Evolutionary conservation across 2,329 filamentous ascomycete genomes (phyloP).

Genomic region (Talaromyces sp.): DNA sequence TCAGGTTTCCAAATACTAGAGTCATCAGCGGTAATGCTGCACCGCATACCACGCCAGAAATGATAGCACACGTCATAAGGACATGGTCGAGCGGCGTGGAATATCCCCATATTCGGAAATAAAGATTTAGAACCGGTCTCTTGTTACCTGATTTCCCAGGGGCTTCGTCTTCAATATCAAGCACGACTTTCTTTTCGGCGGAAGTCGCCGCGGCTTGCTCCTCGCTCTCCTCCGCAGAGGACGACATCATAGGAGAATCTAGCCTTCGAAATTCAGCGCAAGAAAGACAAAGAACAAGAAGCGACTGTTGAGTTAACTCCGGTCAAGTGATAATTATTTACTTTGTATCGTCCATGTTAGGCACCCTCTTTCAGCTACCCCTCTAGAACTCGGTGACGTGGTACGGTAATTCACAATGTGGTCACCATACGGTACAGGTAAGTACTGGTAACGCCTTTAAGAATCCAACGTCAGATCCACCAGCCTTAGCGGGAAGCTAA

Average conservation of each 20-base stretch:
- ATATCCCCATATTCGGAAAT: neutral
- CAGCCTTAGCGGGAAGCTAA: neutral
- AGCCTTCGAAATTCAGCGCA: neutral
- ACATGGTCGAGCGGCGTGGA: neutral
- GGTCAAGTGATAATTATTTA: neutral
- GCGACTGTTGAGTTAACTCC: neutral
- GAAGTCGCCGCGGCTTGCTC: neutral
- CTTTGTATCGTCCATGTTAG: neutral
- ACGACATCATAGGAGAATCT: neutral
- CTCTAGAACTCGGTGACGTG: neutral
- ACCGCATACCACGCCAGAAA: neutral
- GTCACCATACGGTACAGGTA: neutral
- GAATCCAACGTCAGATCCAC: neutral
- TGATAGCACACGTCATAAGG: neutral
- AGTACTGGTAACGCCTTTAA: neutral
- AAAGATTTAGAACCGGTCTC: neutral
- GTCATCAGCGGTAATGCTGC: neutral
- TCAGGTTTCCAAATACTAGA: neutral
- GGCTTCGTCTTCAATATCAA: neutral
- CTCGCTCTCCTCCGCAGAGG: neutral
- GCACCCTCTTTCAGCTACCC: neutral
- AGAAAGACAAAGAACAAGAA: neutral
- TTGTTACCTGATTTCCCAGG: neutral
- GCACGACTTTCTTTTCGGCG: neutral
- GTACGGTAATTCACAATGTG: neutral